Evolutionary conservation across 1,284 basidiomycete genomes (phyloP), one percentile per base, ranked within the genome.

Genomic region (Moesziomyces antarcticus): DNA sequence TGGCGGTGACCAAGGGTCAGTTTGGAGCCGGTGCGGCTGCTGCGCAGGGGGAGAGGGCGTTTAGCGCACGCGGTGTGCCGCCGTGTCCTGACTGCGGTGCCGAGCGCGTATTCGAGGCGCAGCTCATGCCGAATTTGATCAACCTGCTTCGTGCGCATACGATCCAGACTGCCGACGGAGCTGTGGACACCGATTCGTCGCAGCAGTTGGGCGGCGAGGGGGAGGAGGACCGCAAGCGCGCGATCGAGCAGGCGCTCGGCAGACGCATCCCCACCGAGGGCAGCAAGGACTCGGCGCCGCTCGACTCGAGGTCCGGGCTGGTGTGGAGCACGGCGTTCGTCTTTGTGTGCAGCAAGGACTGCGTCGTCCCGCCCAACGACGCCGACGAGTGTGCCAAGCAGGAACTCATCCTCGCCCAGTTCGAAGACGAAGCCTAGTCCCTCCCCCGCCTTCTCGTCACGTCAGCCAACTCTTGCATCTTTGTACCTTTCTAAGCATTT

Each of bases 51-150:
- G 50, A 58, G 27, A 10, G 66, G 5, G 0, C 5, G 10, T 69
- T 63, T 30, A 59, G 52, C 11, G 18, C 56, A 2, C 21, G 48
- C 33, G 66, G 43, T 6, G 68, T 82, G 5, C 79, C 79, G 2
- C 59, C 75, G 7, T 84, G 82, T 35, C 52, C 57, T 3, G 42
- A 48, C 1, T 84, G 82, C 53, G 80, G 80, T 10, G 59, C 57
- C 3, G 57, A 65, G 21, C 56, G 82, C 25, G 67, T 75, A 5
- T 84, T 82, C 44, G 82, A 84, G 60, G 63, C 79, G n/a, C 82
- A 84, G 60, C 78, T 84, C 45, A 84, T 84, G 82, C 82, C 82
- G 4, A 82, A 82, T 41, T 56, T 84, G 4, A 79, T 80, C 46
- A 82, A 84, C 57, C 50, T 78, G 18, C 65, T 84, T 18, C 70